A percentile compares a stretch with the other conserved stretches of the same genome.
phyloP scores from a whole-genome alignment of 805 yeast species.

The Clavispora phyllophila region DNA sequence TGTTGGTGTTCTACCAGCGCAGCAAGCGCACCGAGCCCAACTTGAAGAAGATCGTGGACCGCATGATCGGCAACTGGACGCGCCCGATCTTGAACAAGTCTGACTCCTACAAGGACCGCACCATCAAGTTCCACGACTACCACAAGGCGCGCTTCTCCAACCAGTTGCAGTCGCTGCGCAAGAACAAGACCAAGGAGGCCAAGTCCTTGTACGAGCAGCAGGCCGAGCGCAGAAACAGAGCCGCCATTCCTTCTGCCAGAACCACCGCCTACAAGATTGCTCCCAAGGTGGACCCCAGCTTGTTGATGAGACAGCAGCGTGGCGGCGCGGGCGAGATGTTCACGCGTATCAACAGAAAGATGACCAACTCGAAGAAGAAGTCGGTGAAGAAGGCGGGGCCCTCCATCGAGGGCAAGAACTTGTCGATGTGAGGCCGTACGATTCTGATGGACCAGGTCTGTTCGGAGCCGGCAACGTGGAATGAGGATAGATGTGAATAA shows the following conservation, averaged over 20 bases:
- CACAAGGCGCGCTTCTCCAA: conserved; percentile 51
- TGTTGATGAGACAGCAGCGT: conserved; percentile 43
- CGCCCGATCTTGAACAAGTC: conserved; percentile 95
- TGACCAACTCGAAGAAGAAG: conserved; percentile 46
- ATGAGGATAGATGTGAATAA: too few relatives aligned
- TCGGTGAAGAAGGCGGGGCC: conserved; percentile 62
- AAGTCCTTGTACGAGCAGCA: conserved; percentile 79
- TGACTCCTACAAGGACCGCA: conserved; percentile 87
- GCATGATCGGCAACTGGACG: conserved; percentile 94
- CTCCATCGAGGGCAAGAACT: conserved; percentile 69
- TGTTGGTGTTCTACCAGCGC: conserved; percentile 87
- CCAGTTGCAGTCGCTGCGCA: conserved; percentile 32
- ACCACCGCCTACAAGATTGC: conserved; percentile 88
- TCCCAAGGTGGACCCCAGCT: conserved; percentile 63
- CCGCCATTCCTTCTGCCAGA: conserved; percentile 91
- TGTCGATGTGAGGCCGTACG: conserved; percentile 36
- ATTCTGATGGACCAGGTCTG: too few relatives aligned
- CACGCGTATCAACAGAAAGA: conserved; percentile 65
- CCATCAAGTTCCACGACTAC: conserved; percentile 64
- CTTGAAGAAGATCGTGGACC: conserved; percentile 84
- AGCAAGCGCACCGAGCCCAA: conserved; percentile 83
- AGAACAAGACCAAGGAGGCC: conserved; percentile 29
- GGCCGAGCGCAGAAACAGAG: conserved; percentile 88
- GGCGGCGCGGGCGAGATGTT: conserved; percentile 68
- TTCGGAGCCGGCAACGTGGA: too few relatives aligned